Evolutionary conservation across 2,329 filamentous ascomycete species (phyloP).

Genomic region (Gliomastix tumulicola): DNA sequence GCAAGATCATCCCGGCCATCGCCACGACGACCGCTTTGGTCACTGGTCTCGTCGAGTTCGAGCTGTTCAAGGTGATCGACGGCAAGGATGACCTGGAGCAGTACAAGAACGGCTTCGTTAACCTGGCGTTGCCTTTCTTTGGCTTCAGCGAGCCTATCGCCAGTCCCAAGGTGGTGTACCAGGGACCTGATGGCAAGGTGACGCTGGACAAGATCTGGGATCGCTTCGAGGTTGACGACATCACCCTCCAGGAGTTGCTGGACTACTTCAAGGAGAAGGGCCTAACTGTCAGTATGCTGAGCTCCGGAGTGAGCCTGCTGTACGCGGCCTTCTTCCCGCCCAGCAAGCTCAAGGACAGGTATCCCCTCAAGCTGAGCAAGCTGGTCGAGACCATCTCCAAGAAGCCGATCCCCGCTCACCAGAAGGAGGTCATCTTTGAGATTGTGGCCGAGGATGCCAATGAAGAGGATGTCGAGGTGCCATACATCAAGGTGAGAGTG

Average conservation of each 20-base stretch:
- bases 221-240: conserved; percentile 82
- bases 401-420: conserved; percentile 83
- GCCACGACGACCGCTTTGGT: conserved; percentile 95
- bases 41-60: conserved; percentile 85
- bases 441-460: conserved; percentile 84
- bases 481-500: conserved; percentile 88
- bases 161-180: conserved; percentile 87
- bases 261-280: conserved; percentile 76
- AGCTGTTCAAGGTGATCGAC: conserved; percentile 94
- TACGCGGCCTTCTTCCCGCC: conserved; percentile 90
- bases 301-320: conserved; percentile 90
- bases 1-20: conserved; percentile 98
- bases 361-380: conserved; percentile 77
- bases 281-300: conserved; percentile 83
- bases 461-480: conserved; percentile 92
- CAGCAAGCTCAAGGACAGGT: conserved; percentile 71
- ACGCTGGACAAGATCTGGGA: conserved; percentile 97
- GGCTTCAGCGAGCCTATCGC: conserved; percentile 96
- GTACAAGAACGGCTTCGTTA: conserved; percentile 99
- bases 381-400: conserved; percentile 85
- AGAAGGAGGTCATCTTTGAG: conserved; percentile 95
- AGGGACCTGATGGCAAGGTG: conserved; percentile 70
- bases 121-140: conserved; percentile 93
- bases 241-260: conserved; percentile 79
- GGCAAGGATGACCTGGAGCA: conserved; percentile 96